Base-by-base conservation (phyloP, 495 filamentous ascomycete species). In the Neurospora cerealis region DNA sequence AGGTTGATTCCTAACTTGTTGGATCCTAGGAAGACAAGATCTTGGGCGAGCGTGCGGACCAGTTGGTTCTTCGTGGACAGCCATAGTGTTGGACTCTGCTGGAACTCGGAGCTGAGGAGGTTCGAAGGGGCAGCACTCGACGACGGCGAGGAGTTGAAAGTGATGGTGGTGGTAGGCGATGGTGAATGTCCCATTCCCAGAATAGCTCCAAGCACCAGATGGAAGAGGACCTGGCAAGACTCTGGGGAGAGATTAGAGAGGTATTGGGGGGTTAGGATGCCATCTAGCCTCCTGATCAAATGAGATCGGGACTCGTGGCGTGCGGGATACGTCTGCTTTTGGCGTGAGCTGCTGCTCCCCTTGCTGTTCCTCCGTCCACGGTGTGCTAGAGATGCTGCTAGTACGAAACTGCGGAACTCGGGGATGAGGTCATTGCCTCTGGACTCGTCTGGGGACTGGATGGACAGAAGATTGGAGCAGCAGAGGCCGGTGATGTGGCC, bases 21-120 rank as follows among this genome's bases (percentile, higher is more conserved):
- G 0, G 77, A 79, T 1, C 79, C 81, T 5, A 83, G 70, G 40
- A 76, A 83, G 9, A 82, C 76, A 36, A 83, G 69, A 69, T 83
- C 77, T 40, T 82, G 81, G 2, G 78, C 81, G 36, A 83, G 75
- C 74, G 79, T 83, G 73, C 81, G 81, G 48, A 79, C 78, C 41
- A 83, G 72, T 48, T 79, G 78, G 62, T 79, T 79, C 73, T 80
- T 78, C 74, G 79, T 83, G 40, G 78, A 74, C 36, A 82, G 40
- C 79, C 79, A 81, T 21, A 80, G 73, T 10, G 80, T 82, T 41
- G 80, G 80, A 70, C 78, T 82, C 28, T 77, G 73, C 38, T 76
- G 78, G 28, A 79, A 76, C 24, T 77, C 74, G 17, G 54, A 34
- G 40, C 36, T 46, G 4, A 70, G 54, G 13, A 66, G 15, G 4